A percentile compares a stretch with the other conserved stretches of the same genome.
phyloP scores from a whole-genome alignment of 2,329 filamentous ascomycete species.

The Cordyceps farinosa region DNA sequence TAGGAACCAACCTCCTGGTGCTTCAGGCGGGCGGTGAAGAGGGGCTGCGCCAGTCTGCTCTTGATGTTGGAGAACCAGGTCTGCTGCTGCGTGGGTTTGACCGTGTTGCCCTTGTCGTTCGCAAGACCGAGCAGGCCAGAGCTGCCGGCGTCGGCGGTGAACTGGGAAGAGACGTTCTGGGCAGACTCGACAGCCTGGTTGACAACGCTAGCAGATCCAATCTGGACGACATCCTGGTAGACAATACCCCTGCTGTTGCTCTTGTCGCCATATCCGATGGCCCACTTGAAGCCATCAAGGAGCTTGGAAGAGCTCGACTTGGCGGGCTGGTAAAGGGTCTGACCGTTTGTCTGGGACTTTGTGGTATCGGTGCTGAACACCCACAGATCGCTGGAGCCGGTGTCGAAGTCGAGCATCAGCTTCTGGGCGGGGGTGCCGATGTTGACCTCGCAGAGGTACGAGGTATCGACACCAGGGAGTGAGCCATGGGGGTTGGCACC shows the following conservation, averaged over 20 bases:
- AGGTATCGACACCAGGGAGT: conserved; percentile 7
- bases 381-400: conserved; percentile 43
- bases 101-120: conserved; percentile 41
- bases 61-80: conserved; percentile 40
- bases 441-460: conserved; percentile 24
- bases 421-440: conserved; percentile 39
- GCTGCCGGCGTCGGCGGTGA: conserved; percentile 40
- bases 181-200: conserved; percentile 44
- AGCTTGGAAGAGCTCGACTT: conserved; percentile 37
- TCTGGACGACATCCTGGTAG: conserved; percentile 40
- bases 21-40: conserved; percentile 69
- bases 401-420: conserved; percentile 40
- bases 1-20: conserved; percentile 57
- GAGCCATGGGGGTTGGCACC: conserved; percentile 7
- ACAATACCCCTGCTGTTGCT: conserved; percentile 42
- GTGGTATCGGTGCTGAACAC: conserved; percentile 45
- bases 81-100: conserved; percentile 37
- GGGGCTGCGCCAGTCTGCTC: conserved; percentile 22
- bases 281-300: conserved; percentile 38
- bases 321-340: conserved; percentile 38
- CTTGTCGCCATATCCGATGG: conserved; percentile 42
- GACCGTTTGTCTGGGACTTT: conserved; percentile 33
- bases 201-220: conserved; percentile 40
- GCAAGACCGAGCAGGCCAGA: conserved; percentile 43
- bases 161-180: conserved; percentile 37